A percentile compares a stretch with the other conserved stretches of the same genome.
Conservation (phyloP, 169 alveolate species). For the Plasmodium inui region DNA sequence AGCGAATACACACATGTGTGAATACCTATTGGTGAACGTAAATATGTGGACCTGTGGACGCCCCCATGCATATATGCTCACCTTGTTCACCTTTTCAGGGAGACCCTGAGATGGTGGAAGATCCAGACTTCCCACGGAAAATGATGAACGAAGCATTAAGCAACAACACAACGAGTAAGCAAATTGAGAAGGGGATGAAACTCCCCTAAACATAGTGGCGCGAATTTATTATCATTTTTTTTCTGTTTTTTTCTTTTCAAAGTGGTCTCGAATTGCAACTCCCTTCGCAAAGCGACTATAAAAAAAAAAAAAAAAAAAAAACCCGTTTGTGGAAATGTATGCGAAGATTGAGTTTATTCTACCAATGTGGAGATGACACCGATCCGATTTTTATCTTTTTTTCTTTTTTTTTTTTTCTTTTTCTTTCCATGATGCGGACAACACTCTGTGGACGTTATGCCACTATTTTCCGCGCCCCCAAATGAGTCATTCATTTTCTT, state of each 20-base stretch:
- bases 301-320: too few relatives aligned
- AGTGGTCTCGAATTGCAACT: background rate
- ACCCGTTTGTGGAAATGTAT: too few relatives aligned
- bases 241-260: background rate
- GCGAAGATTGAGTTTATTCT: too few relatives aligned
- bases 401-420: background rate
- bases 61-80: background rate
- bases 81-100: conserved; percentile 66
- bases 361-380: too few relatives aligned
- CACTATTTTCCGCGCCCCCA: background rate
- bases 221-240: background rate
- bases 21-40: background rate
- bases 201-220: background rate
- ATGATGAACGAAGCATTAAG: conserved; percentile 77
- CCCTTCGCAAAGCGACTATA: too few relatives aligned
- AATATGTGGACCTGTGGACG: background rate
- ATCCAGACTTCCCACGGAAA: conserved; percentile 81
- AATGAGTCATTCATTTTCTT: background rate
- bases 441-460: background rate
- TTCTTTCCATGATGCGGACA: background rate
- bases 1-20: background rate
- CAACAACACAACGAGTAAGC: conserved; percentile 75
- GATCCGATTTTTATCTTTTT: background rate
- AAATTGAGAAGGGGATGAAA: conserved; percentile 45
- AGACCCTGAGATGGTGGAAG: conserved; percentile 81